A percentile compares a stretch with the other conserved stretches of the same genome.
These are phyloP conservation scores for Pouteria glomerata DNA, from an alignment of 148 eudicot genomes.

Conservation along the genomic window DNA sequence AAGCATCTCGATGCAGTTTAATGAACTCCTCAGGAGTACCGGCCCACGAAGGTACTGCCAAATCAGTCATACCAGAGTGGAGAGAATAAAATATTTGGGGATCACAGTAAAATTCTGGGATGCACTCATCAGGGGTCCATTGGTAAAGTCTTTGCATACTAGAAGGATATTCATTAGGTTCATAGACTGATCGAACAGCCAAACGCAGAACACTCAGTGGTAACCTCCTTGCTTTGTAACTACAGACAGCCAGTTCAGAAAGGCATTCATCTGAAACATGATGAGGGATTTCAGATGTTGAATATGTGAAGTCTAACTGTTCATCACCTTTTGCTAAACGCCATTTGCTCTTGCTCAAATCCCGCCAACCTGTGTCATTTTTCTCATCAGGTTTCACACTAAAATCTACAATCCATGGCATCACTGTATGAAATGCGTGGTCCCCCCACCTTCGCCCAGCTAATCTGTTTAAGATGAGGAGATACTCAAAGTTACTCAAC, in stretches of 20 bases:
- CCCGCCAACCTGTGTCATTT: constrained; percentile 72
- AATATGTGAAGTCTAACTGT: constrained; percentile 93
- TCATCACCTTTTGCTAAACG: constrained; percentile 98
- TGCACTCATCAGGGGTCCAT: constrained; percentile 99
- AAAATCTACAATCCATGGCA: constrained; percentile 99
- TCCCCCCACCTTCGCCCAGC: constrained; percentile 99
- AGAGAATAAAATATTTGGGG: constrained; percentile 64
- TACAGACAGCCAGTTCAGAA: constrained; percentile 98
- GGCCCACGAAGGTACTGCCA: constrained; percentile 91
- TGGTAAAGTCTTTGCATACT: constrained; percentile 92
- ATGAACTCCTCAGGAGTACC: constrained; percentile 72
- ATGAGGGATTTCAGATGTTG: constrained; percentile 94
- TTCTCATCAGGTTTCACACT: constrained; percentile 71
- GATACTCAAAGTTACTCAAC: constrained; percentile 84
- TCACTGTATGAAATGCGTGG: constrained; percentile 85
- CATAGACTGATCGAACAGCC: constrained; percentile 97
- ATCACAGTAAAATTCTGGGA: constrained; percentile 95
- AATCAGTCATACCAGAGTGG: constrained; percentile 82
- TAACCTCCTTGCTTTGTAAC: constrained; percentile 96
- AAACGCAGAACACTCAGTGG: constrained; percentile 76
- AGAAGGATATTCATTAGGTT: constrained; percentile 97
- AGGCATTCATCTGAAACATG: constrained; percentile 98
- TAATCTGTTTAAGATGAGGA: constrained; percentile 73
- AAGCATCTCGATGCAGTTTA: constrained; percentile 72
- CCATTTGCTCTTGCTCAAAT: constrained; percentile 96